A percentile compares a stretch with the other conserved stretches of the same genome.
Conservation (phyloP, 805 yeast species). For the Saccharomyces jurei region DNA sequence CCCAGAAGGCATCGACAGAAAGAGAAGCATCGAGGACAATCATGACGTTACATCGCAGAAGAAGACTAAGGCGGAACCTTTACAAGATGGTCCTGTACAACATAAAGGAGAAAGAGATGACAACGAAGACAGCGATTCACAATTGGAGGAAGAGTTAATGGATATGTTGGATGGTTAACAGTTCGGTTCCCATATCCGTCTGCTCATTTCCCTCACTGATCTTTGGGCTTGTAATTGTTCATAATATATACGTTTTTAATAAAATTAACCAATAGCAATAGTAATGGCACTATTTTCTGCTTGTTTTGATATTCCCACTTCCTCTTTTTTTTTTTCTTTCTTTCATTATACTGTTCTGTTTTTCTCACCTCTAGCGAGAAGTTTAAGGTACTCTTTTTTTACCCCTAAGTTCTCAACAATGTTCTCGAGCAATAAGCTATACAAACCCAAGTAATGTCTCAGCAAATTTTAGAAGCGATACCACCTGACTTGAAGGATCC, state of each 20-base stretch:
- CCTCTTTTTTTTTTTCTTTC: not conserved
- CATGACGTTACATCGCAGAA: not conserved
- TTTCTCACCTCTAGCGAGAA: not conserved
- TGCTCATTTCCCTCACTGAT: not conserved
- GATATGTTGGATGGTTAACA: constrained; percentile 18
- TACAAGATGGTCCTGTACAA: not conserved
- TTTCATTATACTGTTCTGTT: not conserved
- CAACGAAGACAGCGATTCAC: constrained; percentile 21
- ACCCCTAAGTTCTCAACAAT: not conserved
- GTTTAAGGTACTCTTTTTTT: not conserved
- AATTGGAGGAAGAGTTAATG: constrained; percentile 26
- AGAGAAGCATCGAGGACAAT: constrained; percentile 2
- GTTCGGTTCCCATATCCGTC: not conserved
- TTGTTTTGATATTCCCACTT: not conserved
- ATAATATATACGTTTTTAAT: not conserved
- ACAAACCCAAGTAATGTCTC: not conserved
- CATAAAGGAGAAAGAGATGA: constrained; percentile 3
- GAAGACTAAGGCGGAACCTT: not conserved
- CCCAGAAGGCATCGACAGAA: constrained; percentile 4
- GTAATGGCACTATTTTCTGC: not conserved
- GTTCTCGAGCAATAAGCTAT: not conserved
- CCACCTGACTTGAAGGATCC: constrained; percentile 13
- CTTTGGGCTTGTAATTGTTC: not conserved
- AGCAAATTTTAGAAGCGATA: not conserved
- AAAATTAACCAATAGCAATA: not conserved